Evolutionary conservation across 176 grass and related monocot species (phyloP).

Genomic region (Carex kokanica): DNA sequence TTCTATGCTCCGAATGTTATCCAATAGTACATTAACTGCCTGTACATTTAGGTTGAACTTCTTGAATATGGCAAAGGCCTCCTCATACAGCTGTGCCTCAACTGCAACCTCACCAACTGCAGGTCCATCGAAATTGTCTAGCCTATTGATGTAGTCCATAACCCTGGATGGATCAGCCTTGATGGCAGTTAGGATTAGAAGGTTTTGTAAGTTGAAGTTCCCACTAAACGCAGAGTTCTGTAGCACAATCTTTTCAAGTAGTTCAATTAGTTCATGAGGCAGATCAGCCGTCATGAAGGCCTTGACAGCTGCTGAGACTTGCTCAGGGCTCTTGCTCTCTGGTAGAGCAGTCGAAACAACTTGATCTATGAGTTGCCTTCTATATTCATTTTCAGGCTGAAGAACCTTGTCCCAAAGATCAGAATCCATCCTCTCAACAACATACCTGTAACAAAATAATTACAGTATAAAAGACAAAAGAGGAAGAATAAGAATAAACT

Average conservation of each 20-base stretch:
- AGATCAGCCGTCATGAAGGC: constrained; percentile 99
- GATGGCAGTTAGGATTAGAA: constrained; percentile 95
- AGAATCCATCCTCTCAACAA: constrained; percentile 95
- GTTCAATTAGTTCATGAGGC: constrained; percentile 91
- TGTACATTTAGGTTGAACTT: constrained; percentile 97
- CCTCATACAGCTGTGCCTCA: constrained; percentile 84
- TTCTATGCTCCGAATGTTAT: constrained; percentile 87
- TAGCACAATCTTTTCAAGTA: constrained; percentile 98
- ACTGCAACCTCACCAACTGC: constrained; percentile 95
- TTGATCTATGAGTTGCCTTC: constrained; percentile 97
- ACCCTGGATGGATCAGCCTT: constrained; percentile 90
- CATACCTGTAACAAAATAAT: constrained; percentile 61
- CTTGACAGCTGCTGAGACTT: constrained; percentile 98
- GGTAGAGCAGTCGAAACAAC: constrained; percentile 95
- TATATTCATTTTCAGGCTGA: constrained; percentile 93
- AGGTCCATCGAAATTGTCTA: constrained; percentile 98
- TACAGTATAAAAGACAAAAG: background rate
- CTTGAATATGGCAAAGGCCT: constrained; percentile 97
- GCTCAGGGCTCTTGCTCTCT: constrained; percentile 96
- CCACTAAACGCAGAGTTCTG: constrained; percentile 98
- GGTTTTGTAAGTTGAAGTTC: constrained; percentile 93
- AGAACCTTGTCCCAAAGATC: constrained; percentile 97
- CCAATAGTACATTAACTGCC: constrained; percentile 85
- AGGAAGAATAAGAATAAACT: constrained; percentile 20
- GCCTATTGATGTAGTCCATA: constrained; percentile 95